Base-by-base conservation (phyloP, 306 rosid genomes). In the Acacia acuminata region DNA sequence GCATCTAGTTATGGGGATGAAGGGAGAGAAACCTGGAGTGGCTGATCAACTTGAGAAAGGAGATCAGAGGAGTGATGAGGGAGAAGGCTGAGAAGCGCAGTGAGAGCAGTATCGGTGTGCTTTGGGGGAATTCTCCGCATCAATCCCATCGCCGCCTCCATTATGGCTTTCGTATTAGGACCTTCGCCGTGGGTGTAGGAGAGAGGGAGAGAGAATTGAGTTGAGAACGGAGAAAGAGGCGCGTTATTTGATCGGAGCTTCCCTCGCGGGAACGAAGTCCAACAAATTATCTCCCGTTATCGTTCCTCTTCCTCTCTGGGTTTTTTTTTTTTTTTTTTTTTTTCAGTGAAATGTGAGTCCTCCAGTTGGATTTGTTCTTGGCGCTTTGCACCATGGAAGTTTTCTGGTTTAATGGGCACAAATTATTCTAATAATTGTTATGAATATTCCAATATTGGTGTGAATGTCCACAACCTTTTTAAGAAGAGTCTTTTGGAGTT, bases 71-170 rank as follows among this genome's bases (percentile, higher is more conserved):
- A 96, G 83, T 93, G 92, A 38, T 91, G 91, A 11, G 99, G 99
- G 77, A 96, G 82, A 36, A 96, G 98, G 69, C 91, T 88, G 77
- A 96, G 96, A 85, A 92, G 99, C 20, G 99, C 98, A 4, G 99
- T 93, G 65, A 93, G 98, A 68, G 97, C 94, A 0, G 98, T 89
- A 58, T 96, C 97, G n/a, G 90, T 90, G 88, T 90, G 97, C 84
- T 89, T 93, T 4, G 99, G 98, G 20, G 98, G 98, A 73, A 93
- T 88, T 87, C 99, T 77, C 56, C 99, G 78, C 99, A 93, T 90
- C 94, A 93, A 86, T 83, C 97, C 98, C 97, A 96, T 90, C 32
- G 98, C 99, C 71, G 97, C 99, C 71, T 96, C 97, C 99, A 96
- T 96, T 61, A 24, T 56, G 70, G 32, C 51, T 42, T 24, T 47